Percentiles rank a stretch among this genome's conserved stretches.
Evolutionary conservation across 1,284 basidiomycete species (phyloP).

Genomic region (Termitomyces sp.): DNA sequence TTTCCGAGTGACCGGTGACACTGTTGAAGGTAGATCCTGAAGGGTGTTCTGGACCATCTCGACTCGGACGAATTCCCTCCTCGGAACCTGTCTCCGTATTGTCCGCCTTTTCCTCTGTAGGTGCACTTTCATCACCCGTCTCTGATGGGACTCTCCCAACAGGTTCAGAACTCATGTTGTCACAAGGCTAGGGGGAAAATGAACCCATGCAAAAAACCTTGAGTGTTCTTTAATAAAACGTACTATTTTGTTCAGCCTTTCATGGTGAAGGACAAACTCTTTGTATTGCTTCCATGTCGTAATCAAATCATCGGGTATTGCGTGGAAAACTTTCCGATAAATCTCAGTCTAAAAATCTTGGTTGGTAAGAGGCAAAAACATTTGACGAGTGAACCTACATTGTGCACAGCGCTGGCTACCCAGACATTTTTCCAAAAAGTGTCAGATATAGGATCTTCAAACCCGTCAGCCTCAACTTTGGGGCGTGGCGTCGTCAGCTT

Average conservation of each 20-base stretch:
- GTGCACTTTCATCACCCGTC: conserved; percentile 42
- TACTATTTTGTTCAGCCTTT: conserved; percentile 68
- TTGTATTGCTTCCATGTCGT: conserved; percentile 95
- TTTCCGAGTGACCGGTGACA: conserved; percentile 27
- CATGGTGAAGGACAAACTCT: conserved; percentile 75
- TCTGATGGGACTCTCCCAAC: conserved; percentile 57
- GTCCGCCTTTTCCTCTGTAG: conserved; percentile 27
- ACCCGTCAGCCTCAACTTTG: conserved; percentile 68
- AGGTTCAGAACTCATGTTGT: conserved; percentile 39
- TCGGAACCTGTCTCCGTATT: conserved; percentile 17
- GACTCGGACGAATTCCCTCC: conserved; percentile 18
- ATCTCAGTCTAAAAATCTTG: conserved; percentile 74
- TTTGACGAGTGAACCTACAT: conserved; percentile 50
- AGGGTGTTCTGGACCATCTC: conserved; percentile 21
- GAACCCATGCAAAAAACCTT: background rate
- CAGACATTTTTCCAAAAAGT: conserved; percentile 87
- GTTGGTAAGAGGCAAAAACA: background rate
- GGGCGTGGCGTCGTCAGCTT: conserved; percentile 65
- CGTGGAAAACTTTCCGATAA: conserved; percentile 89
- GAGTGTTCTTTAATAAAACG: background rate
- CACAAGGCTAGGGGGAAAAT: conserved; percentile 37
- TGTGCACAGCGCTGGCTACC: conserved; percentile 79
- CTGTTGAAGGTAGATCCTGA: conserved; percentile 14
- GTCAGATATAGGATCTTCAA: conserved; percentile 85
- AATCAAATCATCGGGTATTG: conserved; percentile 85